These are phyloP conservation scores for Diaporthe ilicicola DNA, from an alignment of 2,329 filamentous ascomycete genomes.

Conservation along the genomic window DNA sequence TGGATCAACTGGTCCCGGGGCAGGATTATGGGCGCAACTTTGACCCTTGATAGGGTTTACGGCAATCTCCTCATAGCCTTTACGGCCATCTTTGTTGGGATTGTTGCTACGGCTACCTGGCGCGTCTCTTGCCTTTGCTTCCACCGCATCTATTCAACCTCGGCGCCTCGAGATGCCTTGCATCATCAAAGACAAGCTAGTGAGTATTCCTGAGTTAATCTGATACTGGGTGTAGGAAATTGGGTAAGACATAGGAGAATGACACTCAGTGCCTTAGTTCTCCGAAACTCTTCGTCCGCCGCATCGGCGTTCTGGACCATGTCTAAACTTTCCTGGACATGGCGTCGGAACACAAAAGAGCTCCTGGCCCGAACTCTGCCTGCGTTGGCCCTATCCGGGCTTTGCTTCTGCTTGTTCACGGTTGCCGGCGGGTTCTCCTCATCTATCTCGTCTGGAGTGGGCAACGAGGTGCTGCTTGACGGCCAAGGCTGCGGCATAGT, in stretches of 20 bases:
- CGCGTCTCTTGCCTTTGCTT: conserved; percentile 35
- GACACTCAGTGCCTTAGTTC: not conserved
- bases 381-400: not conserved
- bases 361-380: not conserved
- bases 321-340: not conserved
- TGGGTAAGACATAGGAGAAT: not conserved
- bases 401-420: not conserved
- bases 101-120: conserved; percentile 38
- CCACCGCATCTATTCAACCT: conserved; percentile 35
- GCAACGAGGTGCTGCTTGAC: not conserved
- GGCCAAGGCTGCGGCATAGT: not conserved
- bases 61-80: conserved; percentile 45
- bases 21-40: conserved; percentile 40
- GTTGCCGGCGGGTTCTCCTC: not conserved
- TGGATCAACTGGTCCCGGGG: conserved; percentile 46
- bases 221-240: not conserved
- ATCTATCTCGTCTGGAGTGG: not conserved
- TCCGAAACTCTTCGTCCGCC: not conserved
- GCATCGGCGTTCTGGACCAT: not conserved
- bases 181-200: conserved; percentile 40
- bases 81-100: conserved; percentile 42
- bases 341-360: not conserved
- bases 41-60: conserved; percentile 41
- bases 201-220: not conserved
- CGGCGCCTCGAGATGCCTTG: conserved; percentile 35